Evolutionary conservation across 805 yeast species (phyloP), one percentile per base, ranked within the genome.

Genomic region (Starmerella apicola): DNA sequence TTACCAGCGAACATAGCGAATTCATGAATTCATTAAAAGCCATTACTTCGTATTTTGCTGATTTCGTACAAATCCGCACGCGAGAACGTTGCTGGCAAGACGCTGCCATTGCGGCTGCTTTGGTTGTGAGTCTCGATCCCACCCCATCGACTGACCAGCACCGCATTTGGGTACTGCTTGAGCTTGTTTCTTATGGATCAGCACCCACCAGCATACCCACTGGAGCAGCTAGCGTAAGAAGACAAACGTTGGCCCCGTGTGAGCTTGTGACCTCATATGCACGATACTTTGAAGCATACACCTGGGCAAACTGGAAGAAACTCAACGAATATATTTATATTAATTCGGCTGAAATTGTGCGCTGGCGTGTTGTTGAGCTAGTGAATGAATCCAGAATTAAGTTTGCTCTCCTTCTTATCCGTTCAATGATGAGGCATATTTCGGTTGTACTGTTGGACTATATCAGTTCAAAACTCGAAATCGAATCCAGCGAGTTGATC

Each of bases 41-140:
- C n/a, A n/a, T n/a, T n/a, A n/a, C n/a, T n/a, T n/a, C n/a, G 15
- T 44, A 41, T 36, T 41, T 41, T n/a, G 31, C 16, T 16, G 10
- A 32, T 29, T 37, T 40, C 27, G 20, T 34, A 10, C 15, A 5
- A 2, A 22, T 44, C 3, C 23, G 21, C 15, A 8, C 25, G 3
- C 23, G 35, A 12, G 16, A 4, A 4, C 24, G 31, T 2, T 13
- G n/a, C 5, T 46, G 47, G 48, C 26, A 29, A 2, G 32, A 25
- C 3, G 47, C 50, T 1, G 33, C 43, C 9, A 18, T 38, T 12
- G 29, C 28, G 32, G 48, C 46, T 5, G 48, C 48, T 5, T 22
- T 40, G 9, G 45, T 42, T n/a, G 25, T 41, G 3, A 23, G 29
- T 12, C 17, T 32, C n/a, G 19, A 9, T 2, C 37, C 40, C 1